phyloP scores from a whole-genome alignment of 805 yeast genomes.

The Helenozyma rhizophorensis region DNA sequence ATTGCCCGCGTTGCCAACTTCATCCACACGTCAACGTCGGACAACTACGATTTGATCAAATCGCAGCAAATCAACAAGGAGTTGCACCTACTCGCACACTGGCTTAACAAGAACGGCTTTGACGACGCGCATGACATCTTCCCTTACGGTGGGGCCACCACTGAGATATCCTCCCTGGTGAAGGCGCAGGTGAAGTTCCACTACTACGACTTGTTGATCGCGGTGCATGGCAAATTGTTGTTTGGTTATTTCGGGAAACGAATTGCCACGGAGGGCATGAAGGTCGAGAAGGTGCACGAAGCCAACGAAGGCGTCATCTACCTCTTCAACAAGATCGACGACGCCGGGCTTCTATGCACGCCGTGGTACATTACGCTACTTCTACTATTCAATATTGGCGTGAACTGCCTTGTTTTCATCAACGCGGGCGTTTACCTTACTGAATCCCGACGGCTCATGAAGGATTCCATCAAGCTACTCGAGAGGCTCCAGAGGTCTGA shows the following conservation, averaged over 20 bases:
- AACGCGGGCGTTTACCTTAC: slow-evolving; percentile 35
- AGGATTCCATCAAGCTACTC: slow-evolving; percentile 22
- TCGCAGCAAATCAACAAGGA: slow-evolving; percentile 31
- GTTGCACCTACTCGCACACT: slow-evolving; percentile 21
- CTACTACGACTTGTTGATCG: slow-evolving; percentile 32
- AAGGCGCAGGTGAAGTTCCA: slow-evolving; percentile 36
- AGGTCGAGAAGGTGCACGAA: slow-evolving; percentile 25
- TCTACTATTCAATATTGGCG: slow-evolving; percentile 42
- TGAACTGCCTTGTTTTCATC: slow-evolving; percentile 37
- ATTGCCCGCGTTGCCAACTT: slow-evolving; percentile 37
- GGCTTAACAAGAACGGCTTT: slow-evolving; percentile 35
- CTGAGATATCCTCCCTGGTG: slow-evolving; percentile 16
- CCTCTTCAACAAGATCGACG: slow-evolving; percentile 25
- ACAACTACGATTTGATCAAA: slow-evolving; percentile 23
- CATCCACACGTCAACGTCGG: slow-evolving; percentile 27
- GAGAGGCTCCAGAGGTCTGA: slow-evolving; percentile 23
- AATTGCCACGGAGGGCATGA: slow-evolving; percentile 26
- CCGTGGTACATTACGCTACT: slow-evolving; percentile 55
- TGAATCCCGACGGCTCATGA: slow-evolving; percentile 22
- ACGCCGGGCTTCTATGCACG: slow-evolving; percentile 24
- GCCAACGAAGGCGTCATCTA: slow-evolving; percentile 28
- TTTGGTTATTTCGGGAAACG: slow-evolving; percentile 32
- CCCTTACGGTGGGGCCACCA: not conserved
- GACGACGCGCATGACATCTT: slow-evolving; percentile 17
- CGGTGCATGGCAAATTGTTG: slow-evolving; percentile 32